Percentiles rank a stretch among this genome's conserved stretches.
phyloP scores from a whole-genome alignment of 345 rosid genomes.

The Fremontodendron californicum region DNA sequence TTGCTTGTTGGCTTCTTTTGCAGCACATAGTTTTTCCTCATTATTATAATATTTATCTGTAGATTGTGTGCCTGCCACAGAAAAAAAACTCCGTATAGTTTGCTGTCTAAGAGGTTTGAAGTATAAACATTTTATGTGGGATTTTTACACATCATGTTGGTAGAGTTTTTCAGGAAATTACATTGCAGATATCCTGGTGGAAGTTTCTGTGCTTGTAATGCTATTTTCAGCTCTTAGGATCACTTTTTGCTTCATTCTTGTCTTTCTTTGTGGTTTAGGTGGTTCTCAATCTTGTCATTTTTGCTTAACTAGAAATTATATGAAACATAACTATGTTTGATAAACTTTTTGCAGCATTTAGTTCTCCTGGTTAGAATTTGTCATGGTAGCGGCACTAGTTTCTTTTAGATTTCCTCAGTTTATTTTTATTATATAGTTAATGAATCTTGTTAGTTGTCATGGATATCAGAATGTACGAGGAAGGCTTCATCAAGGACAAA shows the following conservation, averaged over 20 bases:
- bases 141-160: not conserved
- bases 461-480: constrained; percentile 44
- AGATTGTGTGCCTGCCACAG: not conserved
- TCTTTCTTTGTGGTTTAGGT: not conserved
- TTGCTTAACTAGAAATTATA: not conserved
- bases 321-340: not conserved
- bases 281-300: not conserved
- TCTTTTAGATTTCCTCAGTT: not conserved
- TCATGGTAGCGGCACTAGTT: constrained; percentile 6
- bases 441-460: constrained; percentile 17
- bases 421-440: not conserved
- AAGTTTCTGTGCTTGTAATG: not conserved
- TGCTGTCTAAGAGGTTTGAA: not conserved
- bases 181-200: not conserved
- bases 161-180: not conserved
- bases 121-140: not conserved
- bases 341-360: not conserved
- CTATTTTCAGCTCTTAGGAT: not conserved
- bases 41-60: not conserved
- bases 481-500: constrained; percentile 29
- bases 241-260: not conserved
- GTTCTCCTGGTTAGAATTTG: not conserved
- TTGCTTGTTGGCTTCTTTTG: not conserved
- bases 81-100: no score
- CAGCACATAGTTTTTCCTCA: not conserved